Conservation (phyloP, 2,329 filamentous ascomycete species). For the Trichoderma citrinoviride region DNA sequence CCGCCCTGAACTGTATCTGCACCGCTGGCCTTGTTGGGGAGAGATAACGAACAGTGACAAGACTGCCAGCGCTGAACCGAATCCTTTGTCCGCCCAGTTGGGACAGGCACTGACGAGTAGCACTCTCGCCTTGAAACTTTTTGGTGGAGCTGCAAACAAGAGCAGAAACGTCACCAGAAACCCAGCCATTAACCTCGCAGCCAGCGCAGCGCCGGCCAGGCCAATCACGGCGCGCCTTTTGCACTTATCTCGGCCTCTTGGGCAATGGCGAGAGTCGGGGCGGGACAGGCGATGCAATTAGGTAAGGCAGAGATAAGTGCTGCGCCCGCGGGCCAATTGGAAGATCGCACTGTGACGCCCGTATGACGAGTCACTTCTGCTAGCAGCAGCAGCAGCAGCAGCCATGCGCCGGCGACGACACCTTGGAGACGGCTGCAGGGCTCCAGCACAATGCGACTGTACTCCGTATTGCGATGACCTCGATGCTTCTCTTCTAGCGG, state of each 20-base stretch:
- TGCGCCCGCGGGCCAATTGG: constrained; percentile 9
- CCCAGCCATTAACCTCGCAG: constrained; percentile 16
- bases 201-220: neutral
- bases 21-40: too few relatives aligned
- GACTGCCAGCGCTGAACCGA: neutral
- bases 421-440: too few relatives aligned
- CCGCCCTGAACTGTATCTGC: too few relatives aligned
- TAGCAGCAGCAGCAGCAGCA: neutral
- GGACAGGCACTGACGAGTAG: too few relatives aligned
- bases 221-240: constrained; percentile 4
- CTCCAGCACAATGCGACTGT: too few relatives aligned
- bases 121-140: neutral
- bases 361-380: constrained; percentile 17
- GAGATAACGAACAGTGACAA: neutral
- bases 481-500: too few relatives aligned
- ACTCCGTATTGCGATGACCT: too few relatives aligned
- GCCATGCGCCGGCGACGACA: too few relatives aligned
- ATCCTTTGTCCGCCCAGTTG: neutral
- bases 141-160: neutral
- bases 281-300: constrained; percentile 18
- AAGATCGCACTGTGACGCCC: constrained; percentile 16
- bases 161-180: constrained; percentile 11
- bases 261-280: constrained; percentile 16
- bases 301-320: constrained; percentile 19
- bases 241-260: constrained; percentile 11